A percentile compares a stretch with the other conserved stretches of the same genome.
Conservation (phyloP, 1,139 yeast genomes). For the Candida labiduridarum region DNA sequence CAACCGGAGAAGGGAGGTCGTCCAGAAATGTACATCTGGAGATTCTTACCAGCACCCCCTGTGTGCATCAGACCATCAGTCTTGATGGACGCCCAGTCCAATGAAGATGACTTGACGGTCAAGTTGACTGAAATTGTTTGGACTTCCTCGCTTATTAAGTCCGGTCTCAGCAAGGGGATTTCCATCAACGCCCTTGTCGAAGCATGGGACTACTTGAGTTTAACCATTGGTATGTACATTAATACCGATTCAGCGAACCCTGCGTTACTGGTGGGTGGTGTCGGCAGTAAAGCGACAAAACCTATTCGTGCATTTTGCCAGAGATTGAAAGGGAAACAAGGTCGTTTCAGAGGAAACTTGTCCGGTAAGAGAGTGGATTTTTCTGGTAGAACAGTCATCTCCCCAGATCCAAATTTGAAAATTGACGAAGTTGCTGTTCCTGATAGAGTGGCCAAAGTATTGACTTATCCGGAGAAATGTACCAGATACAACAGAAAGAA, state of each 20-base stretch:
- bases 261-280: conserved; percentile 62
- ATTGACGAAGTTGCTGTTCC: conserved; percentile 99
- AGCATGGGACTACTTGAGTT: conserved; percentile 96
- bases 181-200: conserved; percentile 93
- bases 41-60: conserved; percentile 97
- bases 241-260: conserved; percentile 95
- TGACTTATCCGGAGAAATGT: conserved; percentile 95
- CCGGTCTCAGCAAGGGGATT: conserved; percentile 94
- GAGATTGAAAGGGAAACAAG: conserved; percentile 97
- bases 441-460: conserved; percentile 90
- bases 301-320: conserved; percentile 98
- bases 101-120: conserved; percentile 96
- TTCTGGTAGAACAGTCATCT: conserved; percentile 96
- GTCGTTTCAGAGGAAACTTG: conserved; percentile 96
- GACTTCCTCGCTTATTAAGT: conserved; percentile 89
- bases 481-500: conserved; percentile 84
- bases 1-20: conserved; percentile 87
- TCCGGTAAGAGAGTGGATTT: conserved; percentile 99
- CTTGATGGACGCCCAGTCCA: conserved; percentile 88
- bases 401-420: conserved; percentile 95
- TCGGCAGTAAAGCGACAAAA: conserved; percentile 58
- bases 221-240: conserved; percentile 95
- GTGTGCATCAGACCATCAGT: conserved; percentile 98
- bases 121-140: conserved; percentile 95
- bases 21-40: conserved; percentile 97